phyloP scores from a whole-genome alignment of 768 basidiomycete genomes.

The Lepiota subincarnata region DNA sequence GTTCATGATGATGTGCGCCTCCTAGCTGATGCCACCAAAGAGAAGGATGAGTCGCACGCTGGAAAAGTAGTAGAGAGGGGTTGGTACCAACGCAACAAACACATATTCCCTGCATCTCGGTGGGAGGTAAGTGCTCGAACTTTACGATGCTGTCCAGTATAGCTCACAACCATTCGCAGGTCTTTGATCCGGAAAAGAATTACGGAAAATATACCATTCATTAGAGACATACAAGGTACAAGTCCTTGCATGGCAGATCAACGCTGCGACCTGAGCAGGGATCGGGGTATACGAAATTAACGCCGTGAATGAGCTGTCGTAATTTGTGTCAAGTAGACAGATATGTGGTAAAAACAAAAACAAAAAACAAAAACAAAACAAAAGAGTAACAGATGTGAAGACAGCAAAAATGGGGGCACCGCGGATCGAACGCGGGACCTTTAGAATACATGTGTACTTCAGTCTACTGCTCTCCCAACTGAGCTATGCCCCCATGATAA shows the following conservation, averaged over 20 bases:
- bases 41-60: constrained; percentile 98
- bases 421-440: constrained; percentile 79
- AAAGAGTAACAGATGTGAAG: too few species aligned
- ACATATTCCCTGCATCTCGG: constrained; percentile 93
- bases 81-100: constrained; percentile 95
- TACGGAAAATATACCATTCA: constrained; percentile 89
- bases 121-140: constrained; percentile 74
- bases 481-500: constrained; percentile 53
- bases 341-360: too few species aligned
- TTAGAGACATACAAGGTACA: constrained; percentile 14
- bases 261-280: not conserved
- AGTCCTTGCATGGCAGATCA: not conserved
- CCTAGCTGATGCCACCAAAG: constrained; percentile 89
- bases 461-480: constrained; percentile 76
- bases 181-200: constrained; percentile 91
- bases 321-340: too few species aligned
- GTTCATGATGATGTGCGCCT: constrained; percentile 98
- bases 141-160: too few species aligned
- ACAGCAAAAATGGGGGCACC: constrained; percentile 54
- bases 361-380: too few species aligned
- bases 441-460: constrained; percentile 51
- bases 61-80: constrained; percentile 97
- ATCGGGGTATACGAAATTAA: too few species aligned
- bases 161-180: constrained; percentile 32
- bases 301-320: too few species aligned